Evolutionary conservation across 768 basidiomycete species (phyloP), one percentile per base, ranked within the genome.

Genomic region (Rhizopogon rudus): DNA sequence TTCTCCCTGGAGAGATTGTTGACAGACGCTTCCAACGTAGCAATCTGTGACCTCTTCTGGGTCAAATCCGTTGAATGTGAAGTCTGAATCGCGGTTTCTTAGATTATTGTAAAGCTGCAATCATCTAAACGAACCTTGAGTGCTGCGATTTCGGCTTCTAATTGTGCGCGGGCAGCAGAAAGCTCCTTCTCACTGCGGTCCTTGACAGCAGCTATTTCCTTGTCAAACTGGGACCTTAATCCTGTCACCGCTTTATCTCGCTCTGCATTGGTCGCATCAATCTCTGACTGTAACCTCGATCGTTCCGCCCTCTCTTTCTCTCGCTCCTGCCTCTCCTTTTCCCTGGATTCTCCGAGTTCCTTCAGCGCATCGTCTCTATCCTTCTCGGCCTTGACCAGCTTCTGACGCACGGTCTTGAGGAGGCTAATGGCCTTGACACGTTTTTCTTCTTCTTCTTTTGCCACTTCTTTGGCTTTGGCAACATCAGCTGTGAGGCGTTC

Each of bases 381-480:
- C 75, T 93, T 94, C 71, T 98, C 96, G 5, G 93, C 87, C 66
- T 93, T 98, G 29, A 98, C 92, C n/a, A 96, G 75, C 69, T 98
- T 99, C 72, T 93, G 87, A 53, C 97, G 76, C n/a, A 98, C 91
- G 1, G 93, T 93, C 73, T 98, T 98, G 55, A 99, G 75, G 28
- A 98, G 73, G 50, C 86, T 88, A 60, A 98, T 88, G 0, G 95
- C 95, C 65, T 98, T 99, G 17, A 86, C 83, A 12, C 96, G 84
- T 71, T 99, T 98, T 72, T 99, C 97, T 69, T 98, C 97, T 66
- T 98, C 97, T 57, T 98, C 95, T 68, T 91, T 97, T 5, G 84
- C 87, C 9, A 75, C 53, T 17, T 73, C 75, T 59, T 83, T 86
- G 3, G 80, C 71, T 44, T 79, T 81, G 45, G 84, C 79, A 1